Evolutionary conservation across 129 eudicot genomes (phyloP).

Genomic region (Escallonia rubra): DNA sequence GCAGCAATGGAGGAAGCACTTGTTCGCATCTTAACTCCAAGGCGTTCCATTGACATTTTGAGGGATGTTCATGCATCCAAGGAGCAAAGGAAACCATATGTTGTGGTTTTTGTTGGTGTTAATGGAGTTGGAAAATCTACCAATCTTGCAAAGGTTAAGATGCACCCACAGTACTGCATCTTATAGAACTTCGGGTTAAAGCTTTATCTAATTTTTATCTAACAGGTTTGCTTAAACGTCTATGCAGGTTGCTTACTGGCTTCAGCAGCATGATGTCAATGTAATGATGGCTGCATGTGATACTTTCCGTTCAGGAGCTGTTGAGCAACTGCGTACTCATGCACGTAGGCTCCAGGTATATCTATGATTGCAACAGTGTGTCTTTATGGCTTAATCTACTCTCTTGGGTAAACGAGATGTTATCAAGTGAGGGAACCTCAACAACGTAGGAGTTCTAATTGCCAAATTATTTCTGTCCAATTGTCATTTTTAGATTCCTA

Average conservation of each 20-base stretch:
- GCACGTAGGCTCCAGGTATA: conserved; percentile 95
- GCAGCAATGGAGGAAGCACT: conserved; percentile 99
- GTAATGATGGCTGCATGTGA: conserved; percentile 99
- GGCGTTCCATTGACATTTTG: conserved; percentile 87
- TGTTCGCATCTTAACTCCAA: conserved; percentile 91
- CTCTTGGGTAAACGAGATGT: neutral
- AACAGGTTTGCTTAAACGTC: conserved; percentile 5
- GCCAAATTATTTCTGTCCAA: neutral
- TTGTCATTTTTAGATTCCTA: conserved; percentile 59
- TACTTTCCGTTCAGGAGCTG: conserved; percentile 97
- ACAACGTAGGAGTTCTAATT: neutral
- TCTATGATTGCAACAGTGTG: neutral
- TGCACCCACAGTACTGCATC: neutral
- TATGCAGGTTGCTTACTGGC: conserved; percentile 95
- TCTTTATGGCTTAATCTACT: neutral
- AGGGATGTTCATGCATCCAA: conserved; percentile 94
- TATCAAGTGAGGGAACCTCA: too few species aligned
- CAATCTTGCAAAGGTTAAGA: conserved; percentile 86
- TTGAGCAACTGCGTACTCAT: conserved; percentile 97
- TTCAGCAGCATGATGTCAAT: conserved; percentile 77
- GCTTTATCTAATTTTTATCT: conserved; percentile 1
- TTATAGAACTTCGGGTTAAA: neutral
- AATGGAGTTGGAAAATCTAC: conserved; percentile 99
- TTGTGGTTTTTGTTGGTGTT: conserved; percentile 96
- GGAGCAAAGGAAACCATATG: conserved; percentile 92